These are phyloP conservation scores for Botryotinia convoluta DNA, from an alignment of 2,329 filamentous ascomycete genomes.

Conservation along the genomic window DNA sequence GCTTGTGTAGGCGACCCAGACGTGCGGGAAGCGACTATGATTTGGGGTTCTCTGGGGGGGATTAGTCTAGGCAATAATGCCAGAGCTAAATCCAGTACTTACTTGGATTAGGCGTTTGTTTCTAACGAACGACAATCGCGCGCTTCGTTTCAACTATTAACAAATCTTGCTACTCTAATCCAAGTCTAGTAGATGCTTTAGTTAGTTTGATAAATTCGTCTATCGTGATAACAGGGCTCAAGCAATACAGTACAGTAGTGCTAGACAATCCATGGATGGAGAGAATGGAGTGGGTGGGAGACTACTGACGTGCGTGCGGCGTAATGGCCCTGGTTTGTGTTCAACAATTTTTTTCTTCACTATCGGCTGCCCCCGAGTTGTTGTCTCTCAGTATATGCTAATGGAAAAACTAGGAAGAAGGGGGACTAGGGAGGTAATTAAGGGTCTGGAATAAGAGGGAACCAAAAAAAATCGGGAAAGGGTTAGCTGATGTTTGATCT, in stretches of 20 bases:
- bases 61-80: conserved; percentile 19
- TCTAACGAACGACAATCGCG: conserved; percentile 20
- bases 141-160: conserved; percentile 24
- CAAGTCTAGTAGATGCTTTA: conserved; percentile 12
- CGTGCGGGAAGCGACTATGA: conserved; percentile 28
- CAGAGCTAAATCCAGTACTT: conserved; percentile 19
- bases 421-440: background rate
- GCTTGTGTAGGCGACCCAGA: conserved; percentile 35
- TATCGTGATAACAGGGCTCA: conserved; percentile 1
- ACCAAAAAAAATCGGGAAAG: background rate
- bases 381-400: background rate
- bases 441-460: background rate
- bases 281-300: background rate
- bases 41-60: conserved; percentile 24
- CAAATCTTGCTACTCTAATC: conserved; percentile 15
- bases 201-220: conserved; percentile 3
- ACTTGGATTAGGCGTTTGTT: conserved; percentile 23
- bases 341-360: conserved; percentile 9
- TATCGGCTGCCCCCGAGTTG: conserved; percentile 1
- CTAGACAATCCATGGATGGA: background rate
- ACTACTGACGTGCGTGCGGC: conserved; percentile 18
- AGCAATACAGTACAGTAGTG: conserved; percentile 4
- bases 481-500: background rate
- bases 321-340: conserved; percentile 4
- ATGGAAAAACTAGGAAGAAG: conserved; percentile 7